phyloP scores from a whole-genome alignment of 2,329 filamentous ascomycete species.

The Apiospora saccharicola region DNA sequence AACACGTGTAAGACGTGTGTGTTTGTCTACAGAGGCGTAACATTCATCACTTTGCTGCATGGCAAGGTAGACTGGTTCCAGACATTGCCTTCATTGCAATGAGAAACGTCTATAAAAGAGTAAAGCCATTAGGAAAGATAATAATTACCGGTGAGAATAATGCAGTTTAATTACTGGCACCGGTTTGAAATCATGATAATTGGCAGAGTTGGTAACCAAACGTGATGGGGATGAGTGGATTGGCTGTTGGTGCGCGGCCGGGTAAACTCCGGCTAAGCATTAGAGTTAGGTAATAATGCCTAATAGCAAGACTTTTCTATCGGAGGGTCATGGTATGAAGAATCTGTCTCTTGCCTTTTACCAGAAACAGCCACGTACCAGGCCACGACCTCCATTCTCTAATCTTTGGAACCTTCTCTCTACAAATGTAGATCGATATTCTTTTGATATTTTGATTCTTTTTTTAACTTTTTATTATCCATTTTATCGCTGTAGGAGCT shows the following conservation, averaged over 20 bases:
- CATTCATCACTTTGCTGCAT: not conserved
- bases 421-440: conserved; percentile 24
- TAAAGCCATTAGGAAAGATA: not conserved
- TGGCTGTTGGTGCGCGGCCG: not conserved
- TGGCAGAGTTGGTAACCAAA: not conserved
- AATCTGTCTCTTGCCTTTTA: conserved; percentile 29
- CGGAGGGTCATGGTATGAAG: conserved; percentile 23
- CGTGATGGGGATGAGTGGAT: not conserved
- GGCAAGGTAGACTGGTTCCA: not conserved
- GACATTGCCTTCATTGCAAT: no score
- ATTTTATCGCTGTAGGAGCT: no score
- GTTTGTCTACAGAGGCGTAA: not conserved
- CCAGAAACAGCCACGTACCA: conserved; percentile 24
- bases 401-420: conserved; percentile 27
- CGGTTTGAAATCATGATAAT: not conserved
- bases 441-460: not conserved
- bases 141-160: not conserved
- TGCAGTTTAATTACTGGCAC: not conserved
- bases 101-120: not conserved
- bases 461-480: not conserved
- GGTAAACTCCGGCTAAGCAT: not conserved
- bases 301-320: not conserved
- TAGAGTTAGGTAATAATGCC: not conserved
- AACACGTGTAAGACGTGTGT: not conserved
- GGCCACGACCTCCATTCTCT: conserved; percentile 22